Evolutionary conservation across 306 rosid genomes (phyloP).

Genomic region (Cicer chorassanicum): DNA sequence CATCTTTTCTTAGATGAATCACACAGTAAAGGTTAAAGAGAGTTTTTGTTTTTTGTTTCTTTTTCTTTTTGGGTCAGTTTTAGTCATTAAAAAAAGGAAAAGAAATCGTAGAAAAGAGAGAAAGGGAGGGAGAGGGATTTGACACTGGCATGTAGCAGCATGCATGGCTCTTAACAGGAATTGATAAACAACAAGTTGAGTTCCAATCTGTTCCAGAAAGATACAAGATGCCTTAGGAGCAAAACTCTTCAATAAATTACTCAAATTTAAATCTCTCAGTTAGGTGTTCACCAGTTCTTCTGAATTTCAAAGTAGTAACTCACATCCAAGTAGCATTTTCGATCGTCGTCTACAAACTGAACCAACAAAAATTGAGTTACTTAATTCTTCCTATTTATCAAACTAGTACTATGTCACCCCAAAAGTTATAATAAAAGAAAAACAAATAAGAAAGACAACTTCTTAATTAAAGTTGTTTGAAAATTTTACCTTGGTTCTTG

Average conservation of each 20-base stretch:
- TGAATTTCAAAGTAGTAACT: slow-evolving; percentile 82
- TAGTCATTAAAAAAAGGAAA: slow-evolving; percentile 18
- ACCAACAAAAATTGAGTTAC: not conserved
- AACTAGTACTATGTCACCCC: too few species aligned
- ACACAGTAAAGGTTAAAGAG: slow-evolving; percentile 30
- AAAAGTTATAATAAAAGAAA: not conserved
- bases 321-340: slow-evolving; percentile 79
- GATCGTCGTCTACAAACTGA: slow-evolving; percentile 93
- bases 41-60: not conserved
- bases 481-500: slow-evolving; percentile 72
- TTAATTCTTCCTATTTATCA: too few species aligned
- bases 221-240: slow-evolving; percentile 44
- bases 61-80: slow-evolving; percentile 5
- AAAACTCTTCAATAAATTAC: slow-evolving; percentile 15
- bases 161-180: slow-evolving; percentile 38
- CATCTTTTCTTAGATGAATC: slow-evolving; percentile 26
- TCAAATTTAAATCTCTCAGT: slow-evolving; percentile 40
- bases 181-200: slow-evolving; percentile 44
- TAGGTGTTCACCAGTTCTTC: slow-evolving; percentile 72
- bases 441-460: not conserved
- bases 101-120: slow-evolving; percentile 20
- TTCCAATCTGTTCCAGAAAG: slow-evolving; percentile 45
- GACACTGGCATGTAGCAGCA: slow-evolving; percentile 13
- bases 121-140: slow-evolving; percentile 11
- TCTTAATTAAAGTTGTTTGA: not conserved